Evolutionary conservation across 768 basidiomycete species (phyloP), one percentile per base, ranked within the genome.

Genomic region (Coprinopsis strossmayeri): DNA sequence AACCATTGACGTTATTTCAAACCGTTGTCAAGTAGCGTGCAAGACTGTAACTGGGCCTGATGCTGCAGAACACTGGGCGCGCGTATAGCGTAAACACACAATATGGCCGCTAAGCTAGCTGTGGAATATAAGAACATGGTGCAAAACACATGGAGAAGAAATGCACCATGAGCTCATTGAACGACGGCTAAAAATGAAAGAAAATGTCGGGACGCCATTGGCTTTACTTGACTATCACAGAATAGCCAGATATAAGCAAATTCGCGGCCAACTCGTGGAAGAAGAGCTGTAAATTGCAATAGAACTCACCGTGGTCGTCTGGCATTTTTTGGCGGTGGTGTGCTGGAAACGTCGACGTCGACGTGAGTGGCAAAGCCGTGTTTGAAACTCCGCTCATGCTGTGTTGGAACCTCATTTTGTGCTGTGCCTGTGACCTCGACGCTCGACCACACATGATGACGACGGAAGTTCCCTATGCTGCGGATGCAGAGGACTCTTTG

Each of bases 401-500:
- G 10, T 11, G 35, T 5, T 38, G 35, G n/a, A 32, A 18, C 43
- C 28, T 5, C 7, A 5, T 32, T 45, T 32, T 15, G 41, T 49
- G 43, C 27, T 32, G 43, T 27, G 43, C 7, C 25, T 15, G 15
- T 45, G 41, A 50, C 45, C 38, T 41, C 49, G 26, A 18, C 30
- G 44, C 42, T 54, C 40, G 43, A 51, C 54, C 46, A 49, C 51
- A 49, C n/a, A 55, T 49, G 57, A 82, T 85, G 81, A 63, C 82
- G 30, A 88, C 88, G 45, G 91, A 96, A 59, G 76, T 96, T 15
- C 94, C 94, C 32, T 96, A 96, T 65, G 94, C 94, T 45, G 94
- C 92, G 13, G 94, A 97, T 63, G 94, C 92, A 2, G 83, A 95
- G 63, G 78, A 89, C 44, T 90, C 91, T 2, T 72, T 96, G 13